phyloP scores from a whole-genome alignment of 2,329 filamentous ascomycete species.

The Colletotrichum chlorophyti region DNA sequence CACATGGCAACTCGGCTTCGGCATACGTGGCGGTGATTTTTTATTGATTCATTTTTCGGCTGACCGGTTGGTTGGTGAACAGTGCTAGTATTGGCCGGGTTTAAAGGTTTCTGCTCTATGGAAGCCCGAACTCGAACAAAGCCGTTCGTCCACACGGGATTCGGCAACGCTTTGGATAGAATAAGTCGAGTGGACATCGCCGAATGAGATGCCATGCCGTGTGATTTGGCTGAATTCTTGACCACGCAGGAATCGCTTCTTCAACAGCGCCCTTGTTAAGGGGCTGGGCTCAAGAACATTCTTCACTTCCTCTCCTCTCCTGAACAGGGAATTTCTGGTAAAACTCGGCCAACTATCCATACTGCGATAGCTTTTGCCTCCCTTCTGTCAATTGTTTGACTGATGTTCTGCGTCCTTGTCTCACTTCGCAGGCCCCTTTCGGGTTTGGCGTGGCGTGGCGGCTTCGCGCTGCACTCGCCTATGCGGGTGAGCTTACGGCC shows the following conservation, averaged over 20 bases:
- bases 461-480: constrained; percentile 17
- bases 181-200: too few species aligned
- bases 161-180: too few species aligned
- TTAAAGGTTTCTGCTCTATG: background rate
- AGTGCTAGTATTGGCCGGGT: background rate
- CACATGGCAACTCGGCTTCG: background rate
- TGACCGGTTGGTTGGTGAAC: background rate
- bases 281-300: background rate
- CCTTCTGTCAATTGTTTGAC: background rate
- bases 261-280: background rate
- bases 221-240: background rate
- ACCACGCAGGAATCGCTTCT: background rate
- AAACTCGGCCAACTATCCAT: too few species aligned
- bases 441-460: constrained; percentile 14
- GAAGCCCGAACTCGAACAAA: too few species aligned
- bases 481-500: constrained; percentile 24
- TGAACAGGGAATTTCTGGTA: too few species aligned
- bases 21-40: too few species aligned
- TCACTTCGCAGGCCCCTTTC: background rate
- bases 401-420: background rate
- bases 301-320: too few species aligned
- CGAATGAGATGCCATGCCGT: background rate
- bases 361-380: too few species aligned
- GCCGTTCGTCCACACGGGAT: too few species aligned
- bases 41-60: background rate